Base-by-base conservation (phyloP, 176 grass and related monocot genomes). In the Triticum monococcum region DNA sequence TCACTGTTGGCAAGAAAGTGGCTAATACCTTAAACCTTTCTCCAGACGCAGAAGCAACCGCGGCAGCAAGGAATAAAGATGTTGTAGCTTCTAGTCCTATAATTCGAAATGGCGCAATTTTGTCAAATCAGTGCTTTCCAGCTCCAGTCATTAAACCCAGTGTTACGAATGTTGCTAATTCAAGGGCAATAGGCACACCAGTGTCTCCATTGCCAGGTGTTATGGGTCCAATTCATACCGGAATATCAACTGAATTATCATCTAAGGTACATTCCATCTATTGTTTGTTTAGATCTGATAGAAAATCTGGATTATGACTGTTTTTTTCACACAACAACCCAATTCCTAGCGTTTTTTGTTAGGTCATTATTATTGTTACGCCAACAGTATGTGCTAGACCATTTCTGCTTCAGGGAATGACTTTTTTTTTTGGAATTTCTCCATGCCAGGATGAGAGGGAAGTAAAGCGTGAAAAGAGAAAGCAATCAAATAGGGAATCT, bases 401-500 rank as follows among this genome's bases (percentile, higher is more conserved):
- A 16, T 71, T 70, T 59, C 37, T 30, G 4, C 25, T 56, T 46
- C 3, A 79, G 13, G 2, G 8, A 82, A 28, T 72, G 57, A 83
- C 0, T 10, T 32, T 56, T 43, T 10, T 66, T 2, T 52, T 36
- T 64, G 45, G 24, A 65, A 57, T 84, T 66, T 13, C 12, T 84
- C 7, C 5, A 52, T 62, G 37, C 11, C 80, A 98, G 96, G 92
- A 98, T 78, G 93, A 96, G 68, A 91, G 90, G 78, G 93, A 92
- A 84, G 35, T 90, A 23, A 98, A 96, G 82, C 90, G 92, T 37
- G 93, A 96, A 69, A 92, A 77, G 78, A 92, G 95, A 80, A 97
- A 97, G 80, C 95, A 97, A 84, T 97, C 95, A 41, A 97, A 97
- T 79, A 92, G 95, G 62, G 96, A 98, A 82, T 98, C 93, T 75